Evolutionary conservation across 257 asterid species (phyloP).

Genomic region (Dorcoceras hygrometricum): DNA sequence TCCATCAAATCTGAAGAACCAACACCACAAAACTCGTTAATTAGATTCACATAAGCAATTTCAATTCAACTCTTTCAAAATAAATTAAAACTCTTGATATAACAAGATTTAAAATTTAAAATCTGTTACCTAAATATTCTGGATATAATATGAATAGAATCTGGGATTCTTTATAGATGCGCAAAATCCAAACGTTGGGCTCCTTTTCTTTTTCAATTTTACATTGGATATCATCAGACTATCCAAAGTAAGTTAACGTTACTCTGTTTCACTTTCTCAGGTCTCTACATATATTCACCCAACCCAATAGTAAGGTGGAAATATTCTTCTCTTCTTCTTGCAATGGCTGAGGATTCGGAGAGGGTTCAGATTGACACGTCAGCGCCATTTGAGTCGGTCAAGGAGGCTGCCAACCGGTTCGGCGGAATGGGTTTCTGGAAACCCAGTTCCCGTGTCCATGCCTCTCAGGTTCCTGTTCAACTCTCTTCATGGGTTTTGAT

Average conservation of each 20-base stretch:
- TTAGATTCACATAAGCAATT: too few species aligned
- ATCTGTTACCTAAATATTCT: too few species aligned
- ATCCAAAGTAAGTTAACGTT: neutral
- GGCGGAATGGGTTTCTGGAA: slow-evolving; percentile 59
- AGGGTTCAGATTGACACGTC: slow-evolving; percentile 50
- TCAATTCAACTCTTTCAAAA: too few species aligned
- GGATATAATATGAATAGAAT: neutral
- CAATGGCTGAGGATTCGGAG: neutral
- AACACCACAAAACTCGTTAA: too few species aligned
- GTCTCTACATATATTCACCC: too few species aligned
- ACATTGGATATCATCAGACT: too few species aligned
- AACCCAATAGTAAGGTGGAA: too few species aligned
- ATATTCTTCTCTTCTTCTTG: neutral
- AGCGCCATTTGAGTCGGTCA: slow-evolving; percentile 49
- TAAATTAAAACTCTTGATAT: too few species aligned
- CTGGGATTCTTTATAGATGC: neutral
- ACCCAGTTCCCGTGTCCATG: slow-evolving; percentile 26
- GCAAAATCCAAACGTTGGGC: neutral
- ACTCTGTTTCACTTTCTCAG: neutral
- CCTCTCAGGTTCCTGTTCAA: neutral
- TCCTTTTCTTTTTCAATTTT: too few species aligned
- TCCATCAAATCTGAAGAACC: too few species aligned
- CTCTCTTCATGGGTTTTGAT: neutral
- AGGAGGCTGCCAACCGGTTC: slow-evolving; percentile 44
- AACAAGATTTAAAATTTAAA: too few species aligned